Base-by-base conservation (phyloP, 768 basidiomycete genomes). In the Leucosporidium yakuticum region DNA sequence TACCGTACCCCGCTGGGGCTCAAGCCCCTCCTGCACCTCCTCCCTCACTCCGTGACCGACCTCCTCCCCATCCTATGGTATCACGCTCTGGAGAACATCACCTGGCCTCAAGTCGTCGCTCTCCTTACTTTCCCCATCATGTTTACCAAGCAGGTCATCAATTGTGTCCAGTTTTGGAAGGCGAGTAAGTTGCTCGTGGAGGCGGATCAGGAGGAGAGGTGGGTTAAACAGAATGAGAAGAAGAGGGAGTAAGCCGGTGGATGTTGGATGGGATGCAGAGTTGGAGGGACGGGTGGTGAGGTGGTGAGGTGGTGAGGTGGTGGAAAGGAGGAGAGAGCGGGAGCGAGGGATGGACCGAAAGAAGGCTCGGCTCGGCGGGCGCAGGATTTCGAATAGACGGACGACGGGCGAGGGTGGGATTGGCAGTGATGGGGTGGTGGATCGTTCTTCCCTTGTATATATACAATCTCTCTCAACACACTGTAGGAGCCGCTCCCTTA, bases 101-200 rank as follows among this genome's bases (percentile, higher is more conserved):
- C 90, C 21, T 95, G 88, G 84, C 86, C 93, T 3, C 85, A 89
- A 76, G 69, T 86, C 6, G 77, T 91, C 71, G 92, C 90, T 0
- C 63, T 81, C 49, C 8, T 84, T 34, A 86, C 85, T 48, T 82
- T 82, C 72, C 88, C 86, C 0, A 80, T 96, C 57, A 95, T 87
- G 77, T 73, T 85, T 21, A 76, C 82, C 70, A 99, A 98, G 82
- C 96, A 98, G 77, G 75, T 93, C 65, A 91, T 99, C 82, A 96
- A 97, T 78, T 79, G 89, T 44, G 93, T 99, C 11, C 96, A 99
- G 79, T 85, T 97, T 66, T 97, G 94, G 94, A 99, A 99, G 78
- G 95, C 96, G 32, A 88, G 89, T 47, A 82, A 71, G 63, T 2
- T 64, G 32, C 55, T 72, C 23, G 61, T 59, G 7, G 51, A 62